Percentiles rank a stretch among this genome's conserved stretches.
These are phyloP conservation scores for Talinum fruticosum DNA, from an alignment of 148 eudicot genomes.

Conservation along the genomic window DNA sequence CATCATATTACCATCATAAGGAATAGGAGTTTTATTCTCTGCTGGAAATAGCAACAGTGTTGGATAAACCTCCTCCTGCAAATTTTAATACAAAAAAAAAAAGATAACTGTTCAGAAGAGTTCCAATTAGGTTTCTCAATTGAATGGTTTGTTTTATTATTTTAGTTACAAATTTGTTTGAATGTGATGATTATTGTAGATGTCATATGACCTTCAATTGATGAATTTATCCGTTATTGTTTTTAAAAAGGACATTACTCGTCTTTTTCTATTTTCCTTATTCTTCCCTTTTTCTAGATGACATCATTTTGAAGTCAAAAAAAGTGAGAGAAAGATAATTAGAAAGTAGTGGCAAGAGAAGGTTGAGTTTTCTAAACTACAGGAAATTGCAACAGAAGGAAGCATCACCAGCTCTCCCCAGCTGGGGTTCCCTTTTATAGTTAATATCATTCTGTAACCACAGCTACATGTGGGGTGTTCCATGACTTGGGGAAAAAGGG, in stretches of 20 bases:
- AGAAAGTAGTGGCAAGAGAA: not conserved
- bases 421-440: not conserved
- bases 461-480: not conserved
- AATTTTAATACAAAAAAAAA: constrained; percentile 25
- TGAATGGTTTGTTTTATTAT: not conserved
- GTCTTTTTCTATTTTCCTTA: too few species aligned
- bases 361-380: not conserved
- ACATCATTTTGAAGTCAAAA: not conserved
- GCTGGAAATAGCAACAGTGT: constrained; percentile 74
- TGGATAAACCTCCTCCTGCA: constrained; percentile 86
- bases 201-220: too few species aligned
- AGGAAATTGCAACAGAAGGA: not conserved
- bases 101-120: too few species aligned
- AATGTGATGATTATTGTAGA: too few species aligned
- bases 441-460: too few species aligned
- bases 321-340: not conserved
- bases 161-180: too few species aligned
- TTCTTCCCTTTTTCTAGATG: not conserved
- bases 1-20: constrained; percentile 62
- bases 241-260: too few species aligned
- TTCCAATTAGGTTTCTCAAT: too few species aligned
- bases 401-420: not conserved
- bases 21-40: constrained; percentile 49
- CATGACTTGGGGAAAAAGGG: not conserved
- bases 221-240: too few species aligned